Evolutionary conservation across 768 basidiomycete genomes (phyloP).

Genomic region (Megacollybia marginata): DNA sequence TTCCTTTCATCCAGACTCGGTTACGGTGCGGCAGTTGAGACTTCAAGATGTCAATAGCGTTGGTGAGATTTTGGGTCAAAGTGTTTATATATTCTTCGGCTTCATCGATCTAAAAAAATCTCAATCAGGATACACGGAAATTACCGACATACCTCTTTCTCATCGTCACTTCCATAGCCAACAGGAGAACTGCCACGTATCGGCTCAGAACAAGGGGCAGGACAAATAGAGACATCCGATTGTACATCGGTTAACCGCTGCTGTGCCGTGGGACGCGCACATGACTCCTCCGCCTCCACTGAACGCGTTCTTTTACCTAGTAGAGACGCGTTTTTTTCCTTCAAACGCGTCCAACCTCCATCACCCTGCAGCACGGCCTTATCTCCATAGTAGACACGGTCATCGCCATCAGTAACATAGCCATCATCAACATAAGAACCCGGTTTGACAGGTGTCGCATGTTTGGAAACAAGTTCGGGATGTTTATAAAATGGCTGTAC

Average conservation of each 20-base stretch:
- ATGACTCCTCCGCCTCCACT: background rate
- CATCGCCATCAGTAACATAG: background rate
- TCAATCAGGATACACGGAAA: background rate
- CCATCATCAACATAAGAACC: background rate
- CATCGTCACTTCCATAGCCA: background rate
- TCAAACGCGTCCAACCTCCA: background rate
- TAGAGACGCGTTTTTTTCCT: background rate
- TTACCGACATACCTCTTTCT: background rate
- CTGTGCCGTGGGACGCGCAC: too few species aligned
- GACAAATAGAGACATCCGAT: too few species aligned
- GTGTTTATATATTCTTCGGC: background rate
- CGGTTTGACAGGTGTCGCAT: background rate
- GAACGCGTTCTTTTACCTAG: background rate
- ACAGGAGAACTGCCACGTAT: background rate
- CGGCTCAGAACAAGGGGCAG: background rate
- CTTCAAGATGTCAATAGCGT: background rate
- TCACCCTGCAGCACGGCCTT: background rate
- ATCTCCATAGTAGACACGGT: background rate
- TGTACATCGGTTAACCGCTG: too few species aligned
- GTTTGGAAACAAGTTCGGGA: background rate
- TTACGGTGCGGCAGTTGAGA: background rate
- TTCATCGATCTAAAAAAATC: background rate
- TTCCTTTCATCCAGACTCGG: background rate
- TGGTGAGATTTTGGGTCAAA: background rate
- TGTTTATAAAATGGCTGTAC: background rate